Evolutionary conservation across 169 alveolate species (phyloP).

Genomic region (Eimeria praecox): DNA sequence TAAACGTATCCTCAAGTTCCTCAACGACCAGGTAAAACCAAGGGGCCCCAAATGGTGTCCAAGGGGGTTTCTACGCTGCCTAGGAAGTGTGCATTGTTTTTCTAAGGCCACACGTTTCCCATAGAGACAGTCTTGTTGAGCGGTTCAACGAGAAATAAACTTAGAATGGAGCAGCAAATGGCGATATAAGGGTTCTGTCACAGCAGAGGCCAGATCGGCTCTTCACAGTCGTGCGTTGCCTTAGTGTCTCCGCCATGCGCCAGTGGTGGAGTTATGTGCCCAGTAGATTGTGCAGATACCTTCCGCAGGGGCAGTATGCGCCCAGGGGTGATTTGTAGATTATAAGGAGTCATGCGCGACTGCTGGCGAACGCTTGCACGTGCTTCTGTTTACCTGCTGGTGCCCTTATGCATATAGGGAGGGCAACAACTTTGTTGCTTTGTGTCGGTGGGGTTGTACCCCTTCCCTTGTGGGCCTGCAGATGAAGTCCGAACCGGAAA

Average conservation of each 20-base stretch:
- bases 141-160: not conserved
- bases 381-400: not conserved
- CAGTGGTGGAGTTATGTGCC: not conserved
- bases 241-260: not conserved
- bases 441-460: not conserved
- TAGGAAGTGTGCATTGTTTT: not conserved
- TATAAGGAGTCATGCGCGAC: not conserved
- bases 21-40: constrained; percentile 93
- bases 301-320: not conserved
- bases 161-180: not conserved
- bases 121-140: not conserved
- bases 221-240: not conserved
- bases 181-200: not conserved
- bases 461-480: constrained; percentile 16
- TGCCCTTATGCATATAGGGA: not conserved
- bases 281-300: not conserved
- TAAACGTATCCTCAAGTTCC: constrained; percentile 92
- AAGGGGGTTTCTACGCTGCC: not conserved
- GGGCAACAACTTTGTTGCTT: not conserved
- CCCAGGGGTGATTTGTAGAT: not conserved
- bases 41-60: not conserved
- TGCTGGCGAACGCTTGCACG: not conserved
- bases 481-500: constrained; percentile 89
- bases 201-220: not conserved
- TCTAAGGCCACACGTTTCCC: not conserved